Base-by-base conservation (phyloP, 257 asterid genomes). In the Petunia secreta region DNA sequence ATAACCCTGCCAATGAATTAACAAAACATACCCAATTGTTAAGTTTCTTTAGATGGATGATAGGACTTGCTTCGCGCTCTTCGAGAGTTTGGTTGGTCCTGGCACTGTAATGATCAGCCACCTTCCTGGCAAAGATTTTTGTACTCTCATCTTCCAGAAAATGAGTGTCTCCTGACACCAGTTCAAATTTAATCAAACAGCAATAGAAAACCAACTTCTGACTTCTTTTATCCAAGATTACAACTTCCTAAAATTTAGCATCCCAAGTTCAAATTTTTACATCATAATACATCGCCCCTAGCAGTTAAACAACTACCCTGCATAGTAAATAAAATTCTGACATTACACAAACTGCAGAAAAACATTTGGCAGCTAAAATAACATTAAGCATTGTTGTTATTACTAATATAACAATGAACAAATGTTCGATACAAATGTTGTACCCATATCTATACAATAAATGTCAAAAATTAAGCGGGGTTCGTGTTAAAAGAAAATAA, bases 21-120 rank as follows among this genome's bases (percentile, higher is more conserved):
- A 50, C 66, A 77, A 68, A 5, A 40, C 69, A 63, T 92, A 93
- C 97, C 98, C 99, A 95, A 73, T 95, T 95, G 90, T 95, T 95
- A 60, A 95, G 98, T 85, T 95, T 95, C 95, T 93, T 95, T 87
- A 95, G 83, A 90, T 92, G 99, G 83, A 96, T 96, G 48, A 96
- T 94, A 0, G 98, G 98, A 87, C 99, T 96, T n/a, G 97, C 96
- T 91, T 96, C 98, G 57, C 98, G 91, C 84, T 96, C 95, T 85
- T 93, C 98, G 6, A 93, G 91, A 2, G 99, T 96, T 85, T 96
- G 99, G 79, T 96, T 96, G 79, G 95, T 94, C 86, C 98, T 92
- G 3, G 97, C 89, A 65, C 98, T 96, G 89, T 94, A 96, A 91
- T 96, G 98, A 82, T 94, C 98, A 77, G 98, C 99, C 78, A 94